Base-by-base conservation (phyloP, 257 asterid species). In the Scutellaria baicalensis region DNA sequence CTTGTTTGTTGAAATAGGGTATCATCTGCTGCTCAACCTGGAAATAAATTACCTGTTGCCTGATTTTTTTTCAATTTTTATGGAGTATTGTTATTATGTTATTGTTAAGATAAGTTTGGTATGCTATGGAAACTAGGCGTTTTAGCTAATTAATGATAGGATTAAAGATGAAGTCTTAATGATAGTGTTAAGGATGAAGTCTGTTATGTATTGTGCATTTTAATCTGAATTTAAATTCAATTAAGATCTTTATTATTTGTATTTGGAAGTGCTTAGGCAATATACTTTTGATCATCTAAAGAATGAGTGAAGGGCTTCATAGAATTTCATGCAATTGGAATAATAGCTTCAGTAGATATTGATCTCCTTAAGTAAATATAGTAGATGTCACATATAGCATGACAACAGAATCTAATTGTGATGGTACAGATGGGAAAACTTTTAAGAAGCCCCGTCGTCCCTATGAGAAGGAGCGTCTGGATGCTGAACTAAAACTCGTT, bases 361-460 rank as follows among this genome's bases (percentile, higher is more conserved):
- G 4, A 17, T 43, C 47, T 9, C 38, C 8, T 9, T n/a, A 8
- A 17, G 44, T 9, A 23, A 56, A 56, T 4, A 6, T 9, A 61
- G 52, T 31, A 9, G 0, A 33, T 62, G 36, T 12, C n/a, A 12
- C 31, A 20, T 33, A 48, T 55, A 56, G 31, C 68, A n/a, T 45
- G 42, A 62, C 14, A 21, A 1, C 6, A 1, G 17, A 33, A 48
- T 49, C 43, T 0, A 1, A 43, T 31, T 64, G 1, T 69, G 51
- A 50, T 65, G 60, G 36, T 54, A 9, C 78, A 85, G 90, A 85
- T 74, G 90, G 90, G n/a, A 85, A 85, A 66, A 84, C 90, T 6
- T 85, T 85, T 33, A 85, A 85, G 83, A 85, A 85, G 78, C 88
- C 88, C 1, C 83, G 90, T 35, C 88, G 90, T 62, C 90, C 90